Percentiles rank a stretch among this genome's conserved stretches.
These are phyloP conservation scores for Sutorius australiensis DNA, from an alignment of 768 basidiomycete species.

Conservation along the genomic window DNA sequence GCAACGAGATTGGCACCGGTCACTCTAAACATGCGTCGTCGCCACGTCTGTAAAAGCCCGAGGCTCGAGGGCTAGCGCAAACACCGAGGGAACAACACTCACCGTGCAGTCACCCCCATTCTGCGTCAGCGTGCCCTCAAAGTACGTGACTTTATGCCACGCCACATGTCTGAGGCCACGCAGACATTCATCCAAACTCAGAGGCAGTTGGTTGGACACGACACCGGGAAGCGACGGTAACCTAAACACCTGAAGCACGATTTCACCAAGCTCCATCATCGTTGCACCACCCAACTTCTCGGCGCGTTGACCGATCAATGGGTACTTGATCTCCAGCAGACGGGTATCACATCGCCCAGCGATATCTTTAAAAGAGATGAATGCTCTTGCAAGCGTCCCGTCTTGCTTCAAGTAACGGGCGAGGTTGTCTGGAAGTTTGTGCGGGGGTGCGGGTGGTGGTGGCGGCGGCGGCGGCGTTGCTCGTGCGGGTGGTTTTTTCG, in stretches of 20 bases:
- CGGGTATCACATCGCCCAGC: constrained; percentile 79
- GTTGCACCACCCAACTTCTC: constrained; percentile 51
- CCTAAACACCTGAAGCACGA: constrained; percentile 87
- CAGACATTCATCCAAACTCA: constrained; percentile 89
- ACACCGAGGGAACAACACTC: constrained; percentile 29
- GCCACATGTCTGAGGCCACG: constrained; percentile 84
- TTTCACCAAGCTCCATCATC: constrained; percentile 78
- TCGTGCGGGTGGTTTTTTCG: constrained; percentile 61
- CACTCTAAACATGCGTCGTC: constrained; percentile 77
- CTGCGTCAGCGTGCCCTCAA: constrained; percentile 90
- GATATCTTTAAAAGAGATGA: constrained; percentile 87
- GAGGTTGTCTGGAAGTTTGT: constrained; percentile 65
- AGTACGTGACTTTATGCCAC: constrained; percentile 94
- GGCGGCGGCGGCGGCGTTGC: constrained; percentile 25
- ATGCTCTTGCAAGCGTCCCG: constrained; percentile 83
- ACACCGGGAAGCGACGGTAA: constrained; percentile 87
- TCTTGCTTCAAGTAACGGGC: constrained; percentile 81
- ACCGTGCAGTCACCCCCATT: constrained; percentile 90
- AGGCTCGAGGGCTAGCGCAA: neutral
- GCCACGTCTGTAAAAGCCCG: constrained; percentile 56
- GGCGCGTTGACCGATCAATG: constrained; percentile 71
- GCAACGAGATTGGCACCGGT: constrained; percentile 85
- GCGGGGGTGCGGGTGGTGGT: constrained; percentile 36
- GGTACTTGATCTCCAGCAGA: constrained; percentile 78
- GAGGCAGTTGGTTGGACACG: constrained; percentile 71